Base-by-base conservation (phyloP, 139 green algal genomes). In the Zygnema cylindricum region DNA sequence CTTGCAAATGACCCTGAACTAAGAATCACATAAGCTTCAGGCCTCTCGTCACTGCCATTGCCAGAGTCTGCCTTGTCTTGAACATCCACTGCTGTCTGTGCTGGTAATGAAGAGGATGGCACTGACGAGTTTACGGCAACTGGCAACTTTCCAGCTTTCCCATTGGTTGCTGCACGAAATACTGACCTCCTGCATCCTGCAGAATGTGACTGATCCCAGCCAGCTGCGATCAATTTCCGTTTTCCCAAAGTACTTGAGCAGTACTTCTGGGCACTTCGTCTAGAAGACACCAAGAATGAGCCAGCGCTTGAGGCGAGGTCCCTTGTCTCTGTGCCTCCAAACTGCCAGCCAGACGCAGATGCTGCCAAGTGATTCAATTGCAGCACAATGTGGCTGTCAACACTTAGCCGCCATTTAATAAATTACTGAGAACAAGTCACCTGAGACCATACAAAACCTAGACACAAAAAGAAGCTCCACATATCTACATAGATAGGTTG, bases 11-110 rank as follows among this genome's bases (percentile, higher is more conserved):
- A 79, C 71, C 71, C 71, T 79, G 38, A 43, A 43, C 38, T 79
- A 23, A 79, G 36, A 79, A 54, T 79, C 3, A 79, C 36, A 43
- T 79, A 43, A 54, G 38, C 71, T 41, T 79, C 71, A 54, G 71
- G 71, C 71, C 3, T 41, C 16, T 79, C 36, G 3, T 43, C 38
- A 79, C 16, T 79, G 7, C 49, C 49, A 25, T 63, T 16, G 49
- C 16, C 49, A 63, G 49, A 63, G 16, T 63, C 16, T 16, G 16
- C 7, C 49, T 63, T 63, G 7, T 63, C 49, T 63, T 63, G 49
- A 25, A 63, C 16, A 25, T 16, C 49, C 49, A 63, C 49, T 63
- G 49, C 49, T 63, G 49, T 16, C 16, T 63, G 49, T 63, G 16
- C 16, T 25, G 49, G 49, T 25, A 16, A 16, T 25, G 49, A 63